Percentiles rank a stretch among this genome's conserved stretches.
These are phyloP conservation scores for Suhomyces atakaporum DNA, from an alignment of 1,139 yeast genomes.

Conservation along the genomic window DNA sequence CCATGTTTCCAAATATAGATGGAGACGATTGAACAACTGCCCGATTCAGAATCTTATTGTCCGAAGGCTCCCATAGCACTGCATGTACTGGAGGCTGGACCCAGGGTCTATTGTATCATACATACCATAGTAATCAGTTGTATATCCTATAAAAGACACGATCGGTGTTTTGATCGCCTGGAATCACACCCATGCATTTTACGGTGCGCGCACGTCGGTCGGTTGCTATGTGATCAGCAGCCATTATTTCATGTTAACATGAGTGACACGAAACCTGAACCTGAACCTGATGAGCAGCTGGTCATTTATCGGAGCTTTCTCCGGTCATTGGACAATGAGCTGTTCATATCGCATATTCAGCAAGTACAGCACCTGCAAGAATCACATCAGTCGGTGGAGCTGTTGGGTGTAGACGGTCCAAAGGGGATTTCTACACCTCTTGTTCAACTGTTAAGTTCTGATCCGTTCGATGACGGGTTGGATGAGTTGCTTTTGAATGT, in stretches of 20 bases:
- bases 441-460: conserved; percentile 22
- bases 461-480: conserved; percentile 46
- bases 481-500: conserved; percentile 25
- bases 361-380: conserved; percentile 29
- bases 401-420: conserved; percentile 13
- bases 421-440: conserved; percentile 13
- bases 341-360: conserved; percentile 42
- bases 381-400: conserved; percentile 5
- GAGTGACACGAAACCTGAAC: neutral
- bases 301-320: conserved; percentile 21
- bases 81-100: neutral
- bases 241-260: neutral
- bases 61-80: too few relatives aligned
- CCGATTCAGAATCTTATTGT: neutral
- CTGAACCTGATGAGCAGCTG: conserved; percentile 15
- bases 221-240: neutral
- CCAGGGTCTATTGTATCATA: neutral
- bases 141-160: conserved; percentile 3
- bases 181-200: conserved; percentile 1
- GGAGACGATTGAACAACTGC: neutral
- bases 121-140: conserved; percentile 10
- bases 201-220: conserved; percentile 4
- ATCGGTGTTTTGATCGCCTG: conserved; percentile 9
- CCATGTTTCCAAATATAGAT: conserved; percentile 4
- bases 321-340: conserved; percentile 41